These are phyloP conservation scores for Perilla frutescens DNA, from an alignment of 257 asterid genomes.

Conservation along the genomic window DNA sequence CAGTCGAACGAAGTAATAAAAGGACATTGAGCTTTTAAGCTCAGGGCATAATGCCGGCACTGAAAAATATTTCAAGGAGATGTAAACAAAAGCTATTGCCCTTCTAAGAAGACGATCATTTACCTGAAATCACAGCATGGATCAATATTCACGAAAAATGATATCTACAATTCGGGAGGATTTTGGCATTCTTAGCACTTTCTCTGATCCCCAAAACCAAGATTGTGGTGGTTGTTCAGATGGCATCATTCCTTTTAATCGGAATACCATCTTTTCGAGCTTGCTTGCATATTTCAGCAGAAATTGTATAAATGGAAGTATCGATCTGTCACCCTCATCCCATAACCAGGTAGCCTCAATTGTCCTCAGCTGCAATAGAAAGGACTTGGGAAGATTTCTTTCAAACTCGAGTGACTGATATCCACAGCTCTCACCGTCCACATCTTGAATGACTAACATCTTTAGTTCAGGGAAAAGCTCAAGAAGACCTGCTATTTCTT, in stretches of 20 bases:
- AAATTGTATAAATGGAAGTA: neutral
- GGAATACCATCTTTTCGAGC: too few relatives aligned
- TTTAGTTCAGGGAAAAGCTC: too few relatives aligned
- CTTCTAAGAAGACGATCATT: too few relatives aligned
- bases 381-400: neutral
- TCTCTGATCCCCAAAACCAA: neutral
- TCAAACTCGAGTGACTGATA: neutral
- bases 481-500: too few relatives aligned
- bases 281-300: neutral
- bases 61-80: neutral
- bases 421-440: too few relatives aligned
- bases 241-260: too few relatives aligned
- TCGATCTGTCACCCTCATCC: neutral
- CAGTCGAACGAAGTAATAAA: too few relatives aligned
- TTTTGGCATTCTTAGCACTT: neutral
- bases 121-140: too few relatives aligned
- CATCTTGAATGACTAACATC: too few relatives aligned
- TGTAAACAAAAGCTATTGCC: too few relatives aligned
- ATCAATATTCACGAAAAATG: neutral
- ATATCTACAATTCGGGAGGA: neutral
- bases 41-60: neutral
- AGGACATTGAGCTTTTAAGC: neutral
- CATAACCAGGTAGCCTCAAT: neutral
- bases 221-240: too few relatives aligned
- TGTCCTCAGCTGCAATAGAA: neutral